A percentile compares a stretch with the other conserved stretches of the same genome.
Conservation (phyloP, 192 early-diverging fungal species). For the Umbelopsis sp. region DNA sequence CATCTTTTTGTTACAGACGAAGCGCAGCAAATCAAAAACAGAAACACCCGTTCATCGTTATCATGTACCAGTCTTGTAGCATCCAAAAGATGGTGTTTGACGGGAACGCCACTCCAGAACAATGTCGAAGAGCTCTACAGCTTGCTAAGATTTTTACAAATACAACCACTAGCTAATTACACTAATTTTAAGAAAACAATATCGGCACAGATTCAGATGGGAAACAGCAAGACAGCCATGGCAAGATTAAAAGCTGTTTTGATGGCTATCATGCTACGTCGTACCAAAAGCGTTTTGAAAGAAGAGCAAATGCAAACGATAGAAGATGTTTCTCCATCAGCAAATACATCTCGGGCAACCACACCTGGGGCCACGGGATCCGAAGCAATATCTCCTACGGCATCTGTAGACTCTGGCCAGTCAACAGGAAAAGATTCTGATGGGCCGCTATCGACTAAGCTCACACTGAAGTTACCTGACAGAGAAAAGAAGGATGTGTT, state of each 20-base stretch:
- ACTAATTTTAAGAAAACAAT: slow-evolving; percentile 52
- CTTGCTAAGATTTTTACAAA: slow-evolving; percentile 67
- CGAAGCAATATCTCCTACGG: not conserved
- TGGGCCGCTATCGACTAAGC: slow-evolving; percentile 13
- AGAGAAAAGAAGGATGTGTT: slow-evolving; percentile 47
- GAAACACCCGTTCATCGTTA: slow-evolving; percentile 40
- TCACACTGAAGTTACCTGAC: slow-evolving; percentile 61
- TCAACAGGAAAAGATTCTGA: not conserved
- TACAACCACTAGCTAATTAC: slow-evolving; percentile 57
- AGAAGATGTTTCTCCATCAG: not conserved
- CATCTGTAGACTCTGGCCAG: not conserved
- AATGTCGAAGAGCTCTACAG: slow-evolving; percentile 70
- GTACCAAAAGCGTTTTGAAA: slow-evolving; percentile 62
- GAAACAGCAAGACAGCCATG: slow-evolving; percentile 42
- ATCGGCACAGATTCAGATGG: slow-evolving; percentile 41
- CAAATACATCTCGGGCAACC: not conserved
- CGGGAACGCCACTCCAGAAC: slow-evolving; percentile 66
- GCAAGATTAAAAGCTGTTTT: slow-evolving; percentile 62
- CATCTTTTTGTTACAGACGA: too few species aligned
- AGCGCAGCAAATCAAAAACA: slow-evolving; percentile 69
- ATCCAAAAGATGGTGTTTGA: slow-evolving; percentile 65
- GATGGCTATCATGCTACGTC: slow-evolving; percentile 61
- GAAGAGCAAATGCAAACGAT: slow-evolving; percentile 39
- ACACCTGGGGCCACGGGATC: not conserved
- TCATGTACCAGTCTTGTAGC: slow-evolving; percentile 49